These are phyloP conservation scores for Cryptosporidium sp. DNA, from an alignment of 169 alveolate species.

Conservation along the genomic window DNA sequence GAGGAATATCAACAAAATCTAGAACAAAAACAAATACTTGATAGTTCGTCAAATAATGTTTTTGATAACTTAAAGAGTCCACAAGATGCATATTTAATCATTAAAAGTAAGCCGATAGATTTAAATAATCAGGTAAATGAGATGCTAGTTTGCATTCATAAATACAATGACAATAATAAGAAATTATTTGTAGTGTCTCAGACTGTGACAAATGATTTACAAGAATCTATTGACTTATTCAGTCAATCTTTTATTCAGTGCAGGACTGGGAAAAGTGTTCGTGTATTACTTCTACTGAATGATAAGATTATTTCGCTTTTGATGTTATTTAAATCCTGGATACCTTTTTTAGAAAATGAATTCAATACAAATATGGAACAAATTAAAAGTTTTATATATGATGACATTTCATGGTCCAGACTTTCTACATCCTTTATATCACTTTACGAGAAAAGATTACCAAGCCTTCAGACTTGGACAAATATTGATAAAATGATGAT, in stretches of 20 bases:
- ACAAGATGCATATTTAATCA: not conserved
- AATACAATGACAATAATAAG: slow-evolving; percentile 2
- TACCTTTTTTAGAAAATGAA: slow-evolving; percentile 47
- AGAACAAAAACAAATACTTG: not conserved
- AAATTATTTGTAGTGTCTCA: slow-evolving; percentile 42
- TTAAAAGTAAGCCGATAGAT: not conserved
- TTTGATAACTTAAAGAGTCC: not conserved
- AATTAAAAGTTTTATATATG: slow-evolving; percentile 2
- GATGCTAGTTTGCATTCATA: slow-evolving; percentile 45
- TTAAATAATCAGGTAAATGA: not conserved
- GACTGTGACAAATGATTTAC: slow-evolving; percentile 1
- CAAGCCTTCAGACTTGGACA: slow-evolving; percentile 60
- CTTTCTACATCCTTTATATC: slow-evolving; percentile 21
- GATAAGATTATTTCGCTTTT: slow-evolving; percentile 17
- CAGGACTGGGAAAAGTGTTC: not conserved
- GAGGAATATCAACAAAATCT: not conserved
- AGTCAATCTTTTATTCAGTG: slow-evolving; percentile 17
- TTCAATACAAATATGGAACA: slow-evolving; percentile 25
- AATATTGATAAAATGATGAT: slow-evolving; percentile 21
- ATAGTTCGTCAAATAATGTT: too few species aligned
- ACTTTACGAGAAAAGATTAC: slow-evolving; percentile 49
- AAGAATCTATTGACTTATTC: slow-evolving; percentile 28
- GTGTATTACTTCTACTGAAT: slow-evolving; percentile 16
- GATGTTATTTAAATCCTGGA: slow-evolving; percentile 65
- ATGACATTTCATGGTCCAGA: slow-evolving; percentile 21